A percentile compares a stretch with the other conserved stretches of the same genome.
These are phyloP conservation scores for Porodaedalea pini DNA, from an alignment of 1,284 basidiomycete species.

Conservation along the genomic window DNA sequence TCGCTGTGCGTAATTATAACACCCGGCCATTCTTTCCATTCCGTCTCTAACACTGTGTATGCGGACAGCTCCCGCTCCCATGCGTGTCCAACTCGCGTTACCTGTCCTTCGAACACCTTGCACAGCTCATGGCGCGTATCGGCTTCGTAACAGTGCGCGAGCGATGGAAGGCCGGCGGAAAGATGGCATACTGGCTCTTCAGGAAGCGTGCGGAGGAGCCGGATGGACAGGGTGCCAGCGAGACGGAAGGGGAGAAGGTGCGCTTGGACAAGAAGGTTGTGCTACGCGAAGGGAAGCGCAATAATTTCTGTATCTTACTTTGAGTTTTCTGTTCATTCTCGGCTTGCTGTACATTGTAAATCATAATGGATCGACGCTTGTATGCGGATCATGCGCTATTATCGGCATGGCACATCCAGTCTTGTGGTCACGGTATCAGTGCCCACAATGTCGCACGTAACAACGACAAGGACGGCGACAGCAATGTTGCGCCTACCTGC, in stretches of 20 bases:
- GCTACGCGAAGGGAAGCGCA: slow-evolving; percentile 64
- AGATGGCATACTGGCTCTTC: slow-evolving; percentile 77
- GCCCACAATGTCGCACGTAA: too few species aligned
- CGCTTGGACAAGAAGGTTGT: slow-evolving; percentile 55
- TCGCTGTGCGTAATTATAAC: slow-evolving; percentile 60
- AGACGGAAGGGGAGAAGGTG: slow-evolving; percentile 21
- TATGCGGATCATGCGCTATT: too few species aligned
- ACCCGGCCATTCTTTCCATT: background rate
- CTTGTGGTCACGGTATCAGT: too few species aligned
- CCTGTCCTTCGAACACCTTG: slow-evolving; percentile 56
- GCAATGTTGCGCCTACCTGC: too few species aligned
- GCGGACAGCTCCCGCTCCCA: slow-evolving; percentile 70
- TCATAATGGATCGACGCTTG: too few species aligned
- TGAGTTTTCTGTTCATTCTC: slow-evolving; percentile 14
- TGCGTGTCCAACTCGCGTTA: slow-evolving; percentile 85
- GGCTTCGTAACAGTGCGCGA: slow-evolving; percentile 62
- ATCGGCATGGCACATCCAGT: too few species aligned
- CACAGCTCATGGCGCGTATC: slow-evolving; percentile 53
- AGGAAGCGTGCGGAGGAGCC: slow-evolving; percentile 35
- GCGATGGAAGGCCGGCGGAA: slow-evolving; percentile 62
- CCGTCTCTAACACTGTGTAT: too few species aligned
- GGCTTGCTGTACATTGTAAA: background rate
- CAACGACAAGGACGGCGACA: too few species aligned
- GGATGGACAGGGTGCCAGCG: background rate
- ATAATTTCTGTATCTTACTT: slow-evolving; percentile 73